Percentiles rank a stretch among this genome's conserved stretches.
Conservation (phyloP, 371 early-diverging fungal genomes). For the Paraphysoderma sedebokerense region DNA sequence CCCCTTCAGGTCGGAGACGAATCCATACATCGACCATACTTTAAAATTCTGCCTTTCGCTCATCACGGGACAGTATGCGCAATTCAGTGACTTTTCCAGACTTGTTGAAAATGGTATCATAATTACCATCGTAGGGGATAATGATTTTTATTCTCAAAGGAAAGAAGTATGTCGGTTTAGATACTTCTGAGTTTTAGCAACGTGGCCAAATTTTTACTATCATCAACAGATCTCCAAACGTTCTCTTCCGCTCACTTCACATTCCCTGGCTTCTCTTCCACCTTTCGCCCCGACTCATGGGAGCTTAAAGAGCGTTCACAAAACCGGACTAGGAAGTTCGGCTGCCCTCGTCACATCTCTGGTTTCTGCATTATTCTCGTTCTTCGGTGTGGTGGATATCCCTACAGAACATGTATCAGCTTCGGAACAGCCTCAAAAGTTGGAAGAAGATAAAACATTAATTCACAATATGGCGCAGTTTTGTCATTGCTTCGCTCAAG, state of each 20-base stretch:
- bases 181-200: too few species aligned
- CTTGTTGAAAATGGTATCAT: slow-evolving; percentile 20
- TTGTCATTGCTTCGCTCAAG: slow-evolving; percentile 89
- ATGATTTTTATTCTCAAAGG: slow-evolving; percentile 90
- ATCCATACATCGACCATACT: background rate
- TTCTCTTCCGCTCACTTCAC: slow-evolving; percentile 29
- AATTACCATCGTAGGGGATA: slow-evolving; percentile 64
- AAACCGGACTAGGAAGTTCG: slow-evolving; percentile 90
- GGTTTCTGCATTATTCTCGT: slow-evolving; percentile 52
- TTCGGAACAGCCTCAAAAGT: background rate
- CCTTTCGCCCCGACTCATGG: slow-evolving; percentile 48
- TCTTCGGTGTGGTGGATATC: slow-evolving; percentile 31
- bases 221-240: slow-evolving; percentile 25
- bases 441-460: background rate
- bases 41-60: too few species aligned
- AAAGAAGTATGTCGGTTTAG: slow-evolving; percentile 37
- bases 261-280: slow-evolving; percentile 37
- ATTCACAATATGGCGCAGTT: slow-evolving; percentile 77
- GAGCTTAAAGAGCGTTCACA: slow-evolving; percentile 59
- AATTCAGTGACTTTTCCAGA: too few species aligned
- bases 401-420: background rate
- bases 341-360: slow-evolving; percentile 84
- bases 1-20: background rate
- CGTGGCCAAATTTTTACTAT: too few species aligned
- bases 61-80: too few species aligned